Conservation (phyloP, 2,329 filamentous ascomycete genomes). For the Clarireedia monteithiana region DNA sequence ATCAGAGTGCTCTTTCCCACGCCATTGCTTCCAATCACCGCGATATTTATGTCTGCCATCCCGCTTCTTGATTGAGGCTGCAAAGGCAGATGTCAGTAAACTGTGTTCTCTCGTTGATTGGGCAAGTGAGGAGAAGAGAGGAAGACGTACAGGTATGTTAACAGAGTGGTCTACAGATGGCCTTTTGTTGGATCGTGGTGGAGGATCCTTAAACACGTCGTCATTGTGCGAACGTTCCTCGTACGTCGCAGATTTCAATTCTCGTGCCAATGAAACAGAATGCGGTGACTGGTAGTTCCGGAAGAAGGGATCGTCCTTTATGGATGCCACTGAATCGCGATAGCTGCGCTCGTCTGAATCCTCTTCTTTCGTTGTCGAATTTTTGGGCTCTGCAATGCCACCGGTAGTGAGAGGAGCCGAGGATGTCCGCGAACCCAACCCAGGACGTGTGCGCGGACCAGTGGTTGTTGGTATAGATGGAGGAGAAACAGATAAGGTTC, state of each 20-base stretch:
- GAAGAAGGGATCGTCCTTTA: conserved; percentile 50
- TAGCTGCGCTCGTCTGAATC: conserved; percentile 19
- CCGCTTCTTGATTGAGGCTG: conserved; percentile 27
- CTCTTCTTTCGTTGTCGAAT: conserved; percentile 10
- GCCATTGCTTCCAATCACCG: conserved; percentile 57
- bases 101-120: not conserved
- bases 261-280: conserved; percentile 27
- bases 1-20: conserved; percentile 64
- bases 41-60: conserved; percentile 52
- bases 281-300: conserved; percentile 37
- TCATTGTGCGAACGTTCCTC: conserved; percentile 15
- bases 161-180: conserved; percentile 16
- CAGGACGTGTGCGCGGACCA: conserved; percentile 4
- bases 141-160: conserved; percentile 21
- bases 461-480: conserved; percentile 2
- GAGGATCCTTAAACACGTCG: conserved; percentile 10
- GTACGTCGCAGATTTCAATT: conserved; percentile 25
- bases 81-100: conserved; percentile 12
- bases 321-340: conserved; percentile 44
- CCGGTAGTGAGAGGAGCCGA: conserved; percentile 3
- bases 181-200: conserved; percentile 12
- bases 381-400: not conserved
- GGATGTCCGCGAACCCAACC: conserved; percentile 5
- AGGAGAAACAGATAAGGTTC: conserved; percentile 8
- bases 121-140: not conserved